Conservation (phyloP, 2,329 filamentous ascomycete genomes). For the Cadophora luteo-olivacea region DNA sequence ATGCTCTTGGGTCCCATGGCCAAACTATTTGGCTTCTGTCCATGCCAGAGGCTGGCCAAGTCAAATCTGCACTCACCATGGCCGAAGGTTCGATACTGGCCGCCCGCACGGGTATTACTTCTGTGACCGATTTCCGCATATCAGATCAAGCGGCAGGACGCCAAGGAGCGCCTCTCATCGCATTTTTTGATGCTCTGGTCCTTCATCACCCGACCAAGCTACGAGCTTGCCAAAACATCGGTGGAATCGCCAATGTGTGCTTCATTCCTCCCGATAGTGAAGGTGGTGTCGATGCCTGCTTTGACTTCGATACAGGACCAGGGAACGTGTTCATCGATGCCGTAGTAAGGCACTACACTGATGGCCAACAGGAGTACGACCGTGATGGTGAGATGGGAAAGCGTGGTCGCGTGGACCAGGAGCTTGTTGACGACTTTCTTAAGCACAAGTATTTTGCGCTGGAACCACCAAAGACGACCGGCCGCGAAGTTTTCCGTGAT, state of each 20-base stretch:
- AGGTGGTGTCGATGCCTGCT: too few species aligned
- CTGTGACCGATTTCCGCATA: conserved; percentile 63
- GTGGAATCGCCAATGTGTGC: conserved; percentile 66
- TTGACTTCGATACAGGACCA: too few species aligned
- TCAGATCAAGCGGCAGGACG: conserved; percentile 62
- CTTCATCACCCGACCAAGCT: conserved; percentile 63
- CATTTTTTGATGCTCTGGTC: conserved; percentile 62
- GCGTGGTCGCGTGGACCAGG: too few species aligned
- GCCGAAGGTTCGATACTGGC: conserved; percentile 63
- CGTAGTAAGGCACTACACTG: too few species aligned
- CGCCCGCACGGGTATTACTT: conserved; percentile 61
- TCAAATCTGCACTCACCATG: conserved; percentile 59
- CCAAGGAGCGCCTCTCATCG: conserved; percentile 61
- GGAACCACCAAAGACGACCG: conserved; percentile 62
- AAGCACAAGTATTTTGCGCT: conserved; percentile 56
- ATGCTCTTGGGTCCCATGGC: conserved; percentile 62
- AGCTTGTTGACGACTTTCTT: conserved; percentile 47
- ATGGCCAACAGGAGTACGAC: too few species aligned
- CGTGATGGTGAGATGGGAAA: too few species aligned
- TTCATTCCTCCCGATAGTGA: conserved; percentile 59
- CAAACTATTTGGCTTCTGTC: conserved; percentile 64
- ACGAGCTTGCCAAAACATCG: conserved; percentile 66
- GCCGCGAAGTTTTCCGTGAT: conserved; percentile 65
- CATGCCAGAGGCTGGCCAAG: conserved; percentile 56
- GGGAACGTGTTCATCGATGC: too few species aligned